Evolutionary conservation across 2,329 filamentous ascomycete genomes (phyloP).

Genomic region (Ophiostoma sp.): DNA sequence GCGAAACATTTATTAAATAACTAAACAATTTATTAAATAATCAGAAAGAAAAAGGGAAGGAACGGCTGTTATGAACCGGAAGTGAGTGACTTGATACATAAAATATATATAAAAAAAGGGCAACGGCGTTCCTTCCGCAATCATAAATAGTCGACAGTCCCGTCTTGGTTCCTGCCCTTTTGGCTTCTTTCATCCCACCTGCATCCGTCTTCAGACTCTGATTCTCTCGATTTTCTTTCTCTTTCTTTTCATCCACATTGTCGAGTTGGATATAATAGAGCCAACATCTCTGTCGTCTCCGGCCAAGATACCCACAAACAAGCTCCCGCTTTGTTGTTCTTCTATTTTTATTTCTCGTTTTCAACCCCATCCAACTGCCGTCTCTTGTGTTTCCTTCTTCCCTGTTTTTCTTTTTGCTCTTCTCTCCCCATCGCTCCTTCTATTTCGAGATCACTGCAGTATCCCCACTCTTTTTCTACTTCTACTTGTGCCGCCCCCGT

Average conservation of each 20-base stretch:
- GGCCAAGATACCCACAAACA: not conserved
- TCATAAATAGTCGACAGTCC: constrained; percentile 12
- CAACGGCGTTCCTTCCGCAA: not conserved
- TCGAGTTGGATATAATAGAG: not conserved
- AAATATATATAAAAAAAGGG: not conserved
- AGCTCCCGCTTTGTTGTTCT: not conserved
- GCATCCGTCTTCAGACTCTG: not conserved
- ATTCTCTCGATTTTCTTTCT: not conserved
- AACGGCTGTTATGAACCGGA: not conserved
- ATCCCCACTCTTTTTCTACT: constrained; percentile 7
- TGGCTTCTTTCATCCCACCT: not conserved
- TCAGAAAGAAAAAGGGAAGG: not conserved
- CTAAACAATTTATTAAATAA: not conserved
- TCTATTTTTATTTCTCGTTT: not conserved
- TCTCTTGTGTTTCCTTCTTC: not conserved
- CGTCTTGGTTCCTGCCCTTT: not conserved
- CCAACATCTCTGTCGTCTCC: not conserved
- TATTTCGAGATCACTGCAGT: not conserved
- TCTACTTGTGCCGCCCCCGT: not conserved
- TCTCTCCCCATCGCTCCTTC: not conserved
- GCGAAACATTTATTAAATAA: not conserved
- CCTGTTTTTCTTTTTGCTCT: not conserved
- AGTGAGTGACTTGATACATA: not conserved
- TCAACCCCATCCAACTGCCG: not conserved
- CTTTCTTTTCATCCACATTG: not conserved